Percentiles rank a stretch among this genome's conserved stretches.
Conservation (phyloP, 1,284 basidiomycete genomes). For the Austroboletus niveus region DNA sequence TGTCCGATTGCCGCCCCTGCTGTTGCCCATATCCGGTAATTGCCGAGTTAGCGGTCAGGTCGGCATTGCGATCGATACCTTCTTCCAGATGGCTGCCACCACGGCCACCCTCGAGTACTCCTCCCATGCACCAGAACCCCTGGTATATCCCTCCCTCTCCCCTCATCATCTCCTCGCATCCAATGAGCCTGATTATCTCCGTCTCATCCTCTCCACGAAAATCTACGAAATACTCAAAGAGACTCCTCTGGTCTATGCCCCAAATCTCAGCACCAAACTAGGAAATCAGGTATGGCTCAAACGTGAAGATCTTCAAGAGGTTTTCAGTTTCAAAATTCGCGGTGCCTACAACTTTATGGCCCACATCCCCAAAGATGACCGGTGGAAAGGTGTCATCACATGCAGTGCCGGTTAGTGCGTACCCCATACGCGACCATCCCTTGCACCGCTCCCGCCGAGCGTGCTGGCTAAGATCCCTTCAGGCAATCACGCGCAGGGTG, state of each 20-base stretch:
- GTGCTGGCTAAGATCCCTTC: slow-evolving; percentile 7
- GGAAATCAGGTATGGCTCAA: slow-evolving; percentile 97
- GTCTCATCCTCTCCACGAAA: slow-evolving; percentile 90
- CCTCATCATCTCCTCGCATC: slow-evolving; percentile 65
- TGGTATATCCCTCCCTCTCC: slow-evolving; percentile 65
- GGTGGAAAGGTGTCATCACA: slow-evolving; percentile 97
- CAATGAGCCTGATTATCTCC: slow-evolving; percentile 88
- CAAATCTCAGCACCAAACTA: slow-evolving; percentile 82
- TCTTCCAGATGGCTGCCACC: slow-evolving; percentile 40
- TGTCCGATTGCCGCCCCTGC: background rate
- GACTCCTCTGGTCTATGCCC: slow-evolving; percentile 87
- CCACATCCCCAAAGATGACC: slow-evolving; percentile 80
- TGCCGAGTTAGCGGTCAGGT: slow-evolving; percentile 3
- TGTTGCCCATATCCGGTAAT: slow-evolving; percentile 20
- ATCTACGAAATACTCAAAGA: slow-evolving; percentile 94
- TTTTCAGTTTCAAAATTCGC: slow-evolving; percentile 98
- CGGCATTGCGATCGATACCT: slow-evolving; percentile 2
- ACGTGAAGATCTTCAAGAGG: slow-evolving; percentile 92
- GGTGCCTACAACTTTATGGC: slow-evolving; percentile 99
- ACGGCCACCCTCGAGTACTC: slow-evolving; percentile 65
- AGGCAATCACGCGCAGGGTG: slow-evolving; percentile 99
- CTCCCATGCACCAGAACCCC: slow-evolving; percentile 61
- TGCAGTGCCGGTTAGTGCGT: slow-evolving; percentile 93
- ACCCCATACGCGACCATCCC: slow-evolving; percentile 22
- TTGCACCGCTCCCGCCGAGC: slow-evolving; percentile 2